Conservation (phyloP, 2,329 filamentous ascomycete genomes). For the Colletotrichum filicis region DNA sequence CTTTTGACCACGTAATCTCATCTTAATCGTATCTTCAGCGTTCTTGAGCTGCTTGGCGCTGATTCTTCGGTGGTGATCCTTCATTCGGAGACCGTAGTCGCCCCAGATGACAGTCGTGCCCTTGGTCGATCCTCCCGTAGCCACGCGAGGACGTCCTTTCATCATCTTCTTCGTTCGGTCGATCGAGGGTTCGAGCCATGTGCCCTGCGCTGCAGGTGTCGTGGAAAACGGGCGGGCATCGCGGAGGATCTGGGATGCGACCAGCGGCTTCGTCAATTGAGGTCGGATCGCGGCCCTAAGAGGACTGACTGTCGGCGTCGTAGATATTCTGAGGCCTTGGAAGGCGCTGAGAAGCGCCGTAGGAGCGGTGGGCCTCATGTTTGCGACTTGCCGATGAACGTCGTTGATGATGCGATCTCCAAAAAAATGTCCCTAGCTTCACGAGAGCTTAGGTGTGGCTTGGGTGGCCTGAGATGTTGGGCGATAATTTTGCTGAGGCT, state of each 20-base stretch:
- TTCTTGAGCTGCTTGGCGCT: constrained; percentile 87
- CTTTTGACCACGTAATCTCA: constrained; percentile 87
- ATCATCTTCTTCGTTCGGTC: constrained; percentile 87
- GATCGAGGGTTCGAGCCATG: constrained; percentile 85
- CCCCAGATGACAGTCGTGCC: constrained; percentile 97
- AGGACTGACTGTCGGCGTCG: constrained; percentile 52
- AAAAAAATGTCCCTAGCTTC: constrained; percentile 45
- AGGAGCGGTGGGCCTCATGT: constrained; percentile 58
- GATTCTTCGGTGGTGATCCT: constrained; percentile 91
- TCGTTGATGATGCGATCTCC: constrained; percentile 41
- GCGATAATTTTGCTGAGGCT: constrained; percentile 21
- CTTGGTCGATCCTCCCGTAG: constrained; percentile 89
- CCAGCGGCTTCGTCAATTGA: constrained; percentile 41
- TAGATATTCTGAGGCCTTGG: constrained; percentile 58
- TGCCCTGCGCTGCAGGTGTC: constrained; percentile 67
- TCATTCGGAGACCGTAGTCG: constrained; percentile 94
- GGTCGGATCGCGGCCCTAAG: constrained; percentile 45
- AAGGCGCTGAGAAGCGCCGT: constrained; percentile 62
- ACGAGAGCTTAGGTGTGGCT: constrained; percentile 24
- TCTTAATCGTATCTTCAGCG: constrained; percentile 93
- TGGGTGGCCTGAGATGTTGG: constrained; percentile 39
- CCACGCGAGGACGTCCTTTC: constrained; percentile 88
- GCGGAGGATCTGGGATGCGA: constrained; percentile 50
- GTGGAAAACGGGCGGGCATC: constrained; percentile 78
- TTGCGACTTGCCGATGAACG: constrained; percentile 42